Evolutionary conservation across 192 early-diverging fungal genomes (phyloP).

Genomic region (Funneliformis mosseae): DNA sequence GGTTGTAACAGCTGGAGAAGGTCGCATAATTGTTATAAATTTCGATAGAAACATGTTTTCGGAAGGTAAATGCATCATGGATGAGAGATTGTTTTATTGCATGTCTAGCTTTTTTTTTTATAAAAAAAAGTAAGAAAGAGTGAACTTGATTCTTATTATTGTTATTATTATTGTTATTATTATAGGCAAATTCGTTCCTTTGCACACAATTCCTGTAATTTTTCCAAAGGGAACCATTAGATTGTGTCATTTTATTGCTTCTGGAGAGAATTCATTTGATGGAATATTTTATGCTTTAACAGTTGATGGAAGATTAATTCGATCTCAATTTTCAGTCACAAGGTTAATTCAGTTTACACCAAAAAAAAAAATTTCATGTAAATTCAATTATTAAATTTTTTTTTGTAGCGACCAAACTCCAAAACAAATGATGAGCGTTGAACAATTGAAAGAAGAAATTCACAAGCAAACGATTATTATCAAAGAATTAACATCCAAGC

Average conservation of each 20-base stretch:
- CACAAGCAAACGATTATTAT: conserved; percentile 22
- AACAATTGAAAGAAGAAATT: conserved; percentile 21
- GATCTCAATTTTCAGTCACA: background rate
- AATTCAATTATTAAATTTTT: background rate
- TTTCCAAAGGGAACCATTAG: conserved; percentile 21
- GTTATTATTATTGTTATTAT: background rate
- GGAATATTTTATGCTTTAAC: conserved; percentile 22
- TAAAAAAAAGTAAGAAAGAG: background rate
- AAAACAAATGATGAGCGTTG: background rate
- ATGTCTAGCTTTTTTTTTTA: background rate
- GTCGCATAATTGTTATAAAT: conserved; percentile 14
- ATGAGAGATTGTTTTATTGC: background rate
- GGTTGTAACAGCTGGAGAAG: conserved; percentile 13
- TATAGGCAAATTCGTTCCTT: conserved; percentile 23
- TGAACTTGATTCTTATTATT: background rate
- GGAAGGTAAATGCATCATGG: background rate
- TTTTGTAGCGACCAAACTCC: background rate
- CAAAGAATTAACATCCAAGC: conserved; percentile 15
- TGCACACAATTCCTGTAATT: conserved; percentile 12
- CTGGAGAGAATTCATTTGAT: background rate
- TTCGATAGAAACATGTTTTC: conserved; percentile 12
- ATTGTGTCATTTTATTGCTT: background rate
- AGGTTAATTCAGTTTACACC: background rate
- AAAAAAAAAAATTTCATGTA: background rate
- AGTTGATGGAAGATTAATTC: conserved; percentile 17